Evolutionary conservation across 495 filamentous ascomycete genomes (phyloP), one percentile per base, ranked within the genome.

Genomic region (Penicillium longicatenatum): DNA sequence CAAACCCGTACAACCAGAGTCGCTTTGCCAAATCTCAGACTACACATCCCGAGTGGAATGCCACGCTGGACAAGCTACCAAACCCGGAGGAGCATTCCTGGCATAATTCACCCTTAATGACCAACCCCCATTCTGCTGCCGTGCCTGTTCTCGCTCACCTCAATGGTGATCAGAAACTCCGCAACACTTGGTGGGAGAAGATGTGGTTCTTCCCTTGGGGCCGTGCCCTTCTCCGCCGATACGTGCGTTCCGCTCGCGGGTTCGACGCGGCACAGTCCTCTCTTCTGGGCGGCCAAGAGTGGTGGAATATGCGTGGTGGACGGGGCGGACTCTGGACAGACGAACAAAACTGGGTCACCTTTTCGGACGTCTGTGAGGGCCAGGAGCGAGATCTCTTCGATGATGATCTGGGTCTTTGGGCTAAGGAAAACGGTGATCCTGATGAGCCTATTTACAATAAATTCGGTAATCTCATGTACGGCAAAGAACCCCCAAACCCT

Each of bases 391-490:
- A 74, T 17, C 61, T 85, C 1, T 86, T 87, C 58, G 65, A 71
- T 57, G 76, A 79, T 50, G 72, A 68, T 2, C 53, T 74, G 12
- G 76, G 75, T 0, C 58, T 53, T 2, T 80, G 73, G 72, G 51
- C 81, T 70, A 43, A 91, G 66, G 76, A 96, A 83, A 70, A 89
- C 80, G 56, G 84, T 66, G 59, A 83, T 81, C 70, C 84, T 84
- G 61, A 92, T 79, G 58, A 90, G 71, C 31, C 74, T 16, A 63
- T 78, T 9, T 78, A 79, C 53, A 79, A 78, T 41, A 66, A 71
- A 47, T 78, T 69, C 48, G 77, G 77, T 0, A 71, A 69, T 21
- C 54, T 78, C 24, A 60, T 77, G 41, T 69, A 69, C 49, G 76
- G 76, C n/a, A 79, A 72, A 50, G 76, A 55, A 19, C 21, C 35